Evolutionary conservation across 352 stramenopile genomes (phyloP), one percentile per base, ranked within the genome.

Genomic region (Phytophthora lateralis): DNA sequence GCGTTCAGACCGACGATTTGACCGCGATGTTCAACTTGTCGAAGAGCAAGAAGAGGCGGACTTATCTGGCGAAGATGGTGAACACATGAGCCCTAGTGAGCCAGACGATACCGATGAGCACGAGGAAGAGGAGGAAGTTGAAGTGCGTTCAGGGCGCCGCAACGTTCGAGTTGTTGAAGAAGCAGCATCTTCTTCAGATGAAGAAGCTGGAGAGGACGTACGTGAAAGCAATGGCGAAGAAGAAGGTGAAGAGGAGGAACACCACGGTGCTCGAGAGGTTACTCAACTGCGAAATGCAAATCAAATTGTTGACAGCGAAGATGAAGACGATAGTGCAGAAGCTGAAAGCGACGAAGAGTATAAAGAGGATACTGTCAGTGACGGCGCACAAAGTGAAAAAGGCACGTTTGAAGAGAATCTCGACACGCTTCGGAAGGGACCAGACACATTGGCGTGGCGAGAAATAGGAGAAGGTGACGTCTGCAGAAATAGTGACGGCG

Each of bases 301-400:
- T 44, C 69, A 73, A 17, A 75, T 80, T 48, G 18, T 78, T 30
- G 72, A 80, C 46, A 78, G 64, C 20, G 60, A 74, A 7, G 55
- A 77, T n/a, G 61, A 78, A 55, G 51, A 57, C 2, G 56, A 64
- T 26, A 47, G 24, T 30, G 39, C 47, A 26, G 34, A 35, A 9
- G 26, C 35, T 42, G 53, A 45, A 17, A 50, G 48, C 7, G 52
- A 71, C 6, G 63, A 76, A 50, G 60, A 69, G 14, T 24, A 60
- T 15, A 51, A 55, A 24, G 66, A 46, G 6, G 26, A 55, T 7
- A 39, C 53, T 29, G 42, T 29, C 15, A 50, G 26, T 42, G 49
- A 67, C 44, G 52, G 27, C 1, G 45, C 30, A 4, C 27, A 69
- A 18, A 71, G 75, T 26, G 50, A 71, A 0, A 15, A 42, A 2